phyloP scores from a whole-genome alignment of 352 stramenopile species.

The Elongisporangium undulatum region DNA sequence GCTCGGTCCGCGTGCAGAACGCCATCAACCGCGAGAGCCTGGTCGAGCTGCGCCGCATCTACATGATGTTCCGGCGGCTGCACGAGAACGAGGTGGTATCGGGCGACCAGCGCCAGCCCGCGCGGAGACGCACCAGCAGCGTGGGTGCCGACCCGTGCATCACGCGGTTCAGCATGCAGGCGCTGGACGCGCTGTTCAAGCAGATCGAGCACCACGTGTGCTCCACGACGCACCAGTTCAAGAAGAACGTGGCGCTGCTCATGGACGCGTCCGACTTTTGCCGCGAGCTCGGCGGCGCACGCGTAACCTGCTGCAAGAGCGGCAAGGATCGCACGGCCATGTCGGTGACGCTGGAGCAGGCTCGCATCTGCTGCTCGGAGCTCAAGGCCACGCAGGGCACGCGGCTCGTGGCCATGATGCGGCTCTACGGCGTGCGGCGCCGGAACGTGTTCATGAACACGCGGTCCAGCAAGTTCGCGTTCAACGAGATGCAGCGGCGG shows the following conservation, averaged over 20 bases:
- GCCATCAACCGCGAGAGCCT: slow-evolving; percentile 82
- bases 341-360: slow-evolving; percentile 95
- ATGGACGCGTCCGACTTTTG: slow-evolving; percentile 85
- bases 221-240: slow-evolving; percentile 61
- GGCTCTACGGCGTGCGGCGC: slow-evolving; percentile 64
- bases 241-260: slow-evolving; percentile 78
- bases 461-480: slow-evolving; percentile 81
- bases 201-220: slow-evolving; percentile 76
- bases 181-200: slow-evolving; percentile 56
- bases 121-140: slow-evolving; percentile 10
- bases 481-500: slow-evolving; percentile 86
- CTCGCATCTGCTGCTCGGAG: slow-evolving; percentile 51
- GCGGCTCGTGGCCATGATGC: slow-evolving; percentile 67
- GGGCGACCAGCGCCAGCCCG: slow-evolving; percentile 12
- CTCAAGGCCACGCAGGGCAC: slow-evolving; percentile 51
- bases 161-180: slow-evolving; percentile 33
- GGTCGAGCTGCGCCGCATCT: slow-evolving; percentile 56
- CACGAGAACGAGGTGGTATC: slow-evolving; percentile 32
- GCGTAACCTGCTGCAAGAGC: slow-evolving; percentile 96
- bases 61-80: slow-evolving; percentile 44
- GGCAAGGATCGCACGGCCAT: slow-evolving; percentile 98
- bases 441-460: slow-evolving; percentile 85
- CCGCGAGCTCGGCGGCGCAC: slow-evolving; percentile 83
- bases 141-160: slow-evolving; percentile 7
- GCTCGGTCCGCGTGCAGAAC: slow-evolving; percentile 71